Base-by-base conservation (phyloP, 257 asterid genomes). In the Gentiana straminea region DNA sequence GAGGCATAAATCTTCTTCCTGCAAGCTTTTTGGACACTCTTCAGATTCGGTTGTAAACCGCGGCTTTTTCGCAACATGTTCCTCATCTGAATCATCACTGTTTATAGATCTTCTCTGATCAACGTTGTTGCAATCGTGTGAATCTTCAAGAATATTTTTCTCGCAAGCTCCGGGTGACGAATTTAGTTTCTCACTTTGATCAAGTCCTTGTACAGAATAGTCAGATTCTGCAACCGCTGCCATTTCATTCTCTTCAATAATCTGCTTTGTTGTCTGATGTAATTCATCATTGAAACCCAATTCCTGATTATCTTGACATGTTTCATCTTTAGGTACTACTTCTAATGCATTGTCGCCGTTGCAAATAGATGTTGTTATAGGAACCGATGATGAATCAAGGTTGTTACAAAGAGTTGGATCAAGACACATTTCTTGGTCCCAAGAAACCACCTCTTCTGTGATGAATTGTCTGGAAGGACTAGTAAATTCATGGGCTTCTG, bases 11-110 rank as follows among this genome's bases (percentile, higher is more conserved):
- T 47, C 62, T 35, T 60, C 45, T 62, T 59, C n/a, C 48, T 71
- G 60, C 5, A 63, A 62, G 70, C 62, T 62, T 84, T 35, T 35
- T 2, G 46, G 46, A 41, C 46, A 41, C 9, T 41, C 81, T 50
- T 58, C 72, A 34, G 62, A 70, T 43, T 47, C 56, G 15, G 75
- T 64, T 9, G 64, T 57, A 35, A 72, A 64, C 54, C 86, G 74
- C 72, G 74, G 73, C 75, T 72, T 81, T 72, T 89, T 89, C n/a
- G 86, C 69, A 61, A 68, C 57, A 52, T 54, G 84, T 36, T 66
- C 70, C 66, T 61, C 67, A 11, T 62, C 63, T 44, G 5, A 64
- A 46, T 36, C 56, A 36, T 32, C 38, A 41, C 49, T n/a, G 34
- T 38, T 35, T 61, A 37, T 15, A 41, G 41, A 64, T 39, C 56